phyloP scores from a whole-genome alignment of 108 stramenopile species.

The Nitzschia sp. region DNA sequence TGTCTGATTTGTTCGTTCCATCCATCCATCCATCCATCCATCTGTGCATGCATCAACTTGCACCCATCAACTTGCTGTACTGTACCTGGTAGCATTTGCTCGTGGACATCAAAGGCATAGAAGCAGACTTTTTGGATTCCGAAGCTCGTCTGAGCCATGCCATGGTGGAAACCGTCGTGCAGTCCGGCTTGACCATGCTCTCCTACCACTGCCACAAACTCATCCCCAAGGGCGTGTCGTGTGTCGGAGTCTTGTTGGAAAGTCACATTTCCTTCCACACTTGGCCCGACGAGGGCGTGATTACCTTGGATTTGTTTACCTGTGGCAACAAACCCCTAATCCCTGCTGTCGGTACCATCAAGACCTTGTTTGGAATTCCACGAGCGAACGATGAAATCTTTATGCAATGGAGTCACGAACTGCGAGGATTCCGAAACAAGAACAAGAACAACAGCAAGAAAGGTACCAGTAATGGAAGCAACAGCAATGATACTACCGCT shows the following conservation, averaged over 20 bases:
- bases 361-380: conserved; percentile 71
- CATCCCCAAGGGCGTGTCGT: conserved; percentile 75
- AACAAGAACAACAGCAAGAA: conserved; percentile 29
- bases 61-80: neutral
- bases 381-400: conserved; percentile 30
- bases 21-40: too few species aligned
- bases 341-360: conserved; percentile 64
- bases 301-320: conserved; percentile 85
- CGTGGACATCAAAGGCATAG: conserved; percentile 77
- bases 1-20: too few species aligned
- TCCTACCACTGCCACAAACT: conserved; percentile 87
- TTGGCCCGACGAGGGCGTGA: conserved; percentile 89
- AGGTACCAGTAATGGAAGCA: neutral
- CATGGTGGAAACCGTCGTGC: conserved; percentile 65
- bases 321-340: conserved; percentile 69
- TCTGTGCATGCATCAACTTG: too few species aligned
- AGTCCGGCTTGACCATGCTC: conserved; percentile 72
- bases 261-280: conserved; percentile 87
- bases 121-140: conserved; percentile 73
- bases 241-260: conserved; percentile 85
- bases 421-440: conserved; percentile 76
- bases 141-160: conserved; percentile 65
- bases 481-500: neutral
- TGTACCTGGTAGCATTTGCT: conserved; percentile 59
- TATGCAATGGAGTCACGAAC: conserved; percentile 75